Conservation (phyloP, 1,284 basidiomycete species). For the Microbotryum intermedium region DNA sequence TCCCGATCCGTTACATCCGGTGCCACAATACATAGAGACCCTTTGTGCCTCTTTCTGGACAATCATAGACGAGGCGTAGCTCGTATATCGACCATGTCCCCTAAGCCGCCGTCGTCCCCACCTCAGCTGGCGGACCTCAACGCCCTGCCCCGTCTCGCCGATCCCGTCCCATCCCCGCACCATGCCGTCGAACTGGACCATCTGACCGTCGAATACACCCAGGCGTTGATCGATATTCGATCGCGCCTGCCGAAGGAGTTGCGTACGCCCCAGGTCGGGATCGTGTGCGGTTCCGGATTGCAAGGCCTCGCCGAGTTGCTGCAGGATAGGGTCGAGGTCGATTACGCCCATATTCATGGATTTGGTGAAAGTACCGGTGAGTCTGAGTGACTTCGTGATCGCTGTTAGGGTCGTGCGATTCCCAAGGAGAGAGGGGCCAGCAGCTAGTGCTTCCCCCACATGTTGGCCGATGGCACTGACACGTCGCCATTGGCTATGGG, state of each 20-base stretch:
- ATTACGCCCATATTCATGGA: slow-evolving; percentile 29
- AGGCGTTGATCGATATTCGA: slow-evolving; percentile 12
- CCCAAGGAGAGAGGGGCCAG: neutral
- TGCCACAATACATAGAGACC: too few species aligned
- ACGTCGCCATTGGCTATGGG: neutral
- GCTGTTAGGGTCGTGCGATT: neutral
- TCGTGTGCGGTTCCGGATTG: slow-evolving; percentile 34
- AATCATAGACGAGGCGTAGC: too few species aligned
- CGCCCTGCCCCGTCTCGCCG: slow-evolving; percentile 9
- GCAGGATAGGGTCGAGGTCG: slow-evolving; percentile 27
- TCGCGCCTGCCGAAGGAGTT: slow-evolving; percentile 9
- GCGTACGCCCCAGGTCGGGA: slow-evolving; percentile 21
- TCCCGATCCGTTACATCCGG: too few species aligned
- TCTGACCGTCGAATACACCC: slow-evolving; percentile 1
- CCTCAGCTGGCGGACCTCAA: slow-evolving; percentile 1
- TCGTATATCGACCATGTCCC: too few species aligned
- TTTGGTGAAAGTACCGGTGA: slow-evolving; percentile 27
- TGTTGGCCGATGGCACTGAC: neutral
- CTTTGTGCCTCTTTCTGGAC: too few species aligned
- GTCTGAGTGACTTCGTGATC: neutral
- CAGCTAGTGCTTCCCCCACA: neutral
- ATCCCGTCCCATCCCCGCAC: slow-evolving; percentile 9
- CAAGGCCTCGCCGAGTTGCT: slow-evolving; percentile 30
- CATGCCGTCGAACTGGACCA: slow-evolving; percentile 1
- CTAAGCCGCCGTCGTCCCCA: too few species aligned